phyloP scores from a whole-genome alignment of 2,329 filamentous ascomycete genomes.

The Pseudogymnoascus sp. region DNA sequence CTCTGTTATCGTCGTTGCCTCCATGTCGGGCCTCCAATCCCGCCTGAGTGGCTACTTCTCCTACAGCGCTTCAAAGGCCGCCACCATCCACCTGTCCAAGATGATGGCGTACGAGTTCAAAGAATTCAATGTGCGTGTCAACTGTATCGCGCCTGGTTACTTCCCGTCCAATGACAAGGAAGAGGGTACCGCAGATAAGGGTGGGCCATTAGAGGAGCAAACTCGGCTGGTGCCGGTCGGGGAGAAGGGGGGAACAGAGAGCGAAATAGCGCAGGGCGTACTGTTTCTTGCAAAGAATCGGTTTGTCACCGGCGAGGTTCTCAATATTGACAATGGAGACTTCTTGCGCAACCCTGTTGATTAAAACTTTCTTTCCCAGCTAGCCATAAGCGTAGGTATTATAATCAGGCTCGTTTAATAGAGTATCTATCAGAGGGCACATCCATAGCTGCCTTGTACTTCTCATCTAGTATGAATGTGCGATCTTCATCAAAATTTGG shows the following conservation, averaged over 20 bases:
- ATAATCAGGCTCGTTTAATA: not conserved
- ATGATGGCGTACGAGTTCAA: slow-evolving; percentile 47
- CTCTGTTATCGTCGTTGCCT: slow-evolving; percentile 24
- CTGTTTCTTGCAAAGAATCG: slow-evolving; percentile 41
- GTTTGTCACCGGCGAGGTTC: slow-evolving; percentile 33
- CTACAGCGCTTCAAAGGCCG: slow-evolving; percentile 38
- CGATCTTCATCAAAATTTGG: too few relatives aligned
- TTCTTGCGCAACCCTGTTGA: not conserved
- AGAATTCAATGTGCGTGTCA: slow-evolving; percentile 46
- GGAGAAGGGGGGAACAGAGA: slow-evolving; percentile 44
- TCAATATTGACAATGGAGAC: slow-evolving; percentile 43
- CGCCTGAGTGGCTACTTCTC: slow-evolving; percentile 23
- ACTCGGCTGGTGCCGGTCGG: slow-evolving; percentile 31
- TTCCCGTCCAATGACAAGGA: slow-evolving; percentile 48
- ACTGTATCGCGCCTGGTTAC: slow-evolving; percentile 48
- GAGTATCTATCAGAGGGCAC: too few relatives aligned
- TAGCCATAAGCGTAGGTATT: too few relatives aligned
- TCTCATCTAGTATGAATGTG: too few relatives aligned
- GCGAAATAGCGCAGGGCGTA: slow-evolving; percentile 50
- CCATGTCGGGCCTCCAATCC: slow-evolving; percentile 24
- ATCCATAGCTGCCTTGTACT: too few relatives aligned
- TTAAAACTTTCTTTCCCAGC: not conserved
- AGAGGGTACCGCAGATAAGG: slow-evolving; percentile 37
- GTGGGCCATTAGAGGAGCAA: slow-evolving; percentile 17
- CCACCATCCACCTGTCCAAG: slow-evolving; percentile 45